phyloP scores from a whole-genome alignment of 1,139 yeast genomes.

The Nakaseomyces nivariensis region DNA sequence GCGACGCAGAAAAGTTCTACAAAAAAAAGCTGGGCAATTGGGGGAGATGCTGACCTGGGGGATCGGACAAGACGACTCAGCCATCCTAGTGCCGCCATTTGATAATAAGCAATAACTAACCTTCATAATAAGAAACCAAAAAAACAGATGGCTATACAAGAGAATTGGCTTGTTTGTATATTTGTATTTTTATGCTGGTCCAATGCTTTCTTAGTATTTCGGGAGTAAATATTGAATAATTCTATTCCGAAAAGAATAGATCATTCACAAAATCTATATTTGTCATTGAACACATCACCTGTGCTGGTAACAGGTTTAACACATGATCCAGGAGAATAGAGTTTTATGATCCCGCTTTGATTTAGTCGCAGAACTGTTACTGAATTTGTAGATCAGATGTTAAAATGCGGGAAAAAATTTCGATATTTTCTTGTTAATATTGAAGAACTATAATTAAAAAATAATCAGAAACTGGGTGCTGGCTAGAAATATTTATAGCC shows the following conservation, averaged over 20 bases:
- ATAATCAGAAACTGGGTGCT: not conserved
- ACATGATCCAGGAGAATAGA: not conserved
- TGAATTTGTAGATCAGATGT: no score
- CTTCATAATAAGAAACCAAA: no score
- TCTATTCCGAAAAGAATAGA: not conserved
- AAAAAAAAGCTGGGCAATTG: not conserved
- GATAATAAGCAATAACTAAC: not conserved
- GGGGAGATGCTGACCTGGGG: not conserved
- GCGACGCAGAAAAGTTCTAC: not conserved
- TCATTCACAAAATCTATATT: not conserved
- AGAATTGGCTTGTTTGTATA: no score
- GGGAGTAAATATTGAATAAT: no score
- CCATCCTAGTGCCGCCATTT: not conserved
- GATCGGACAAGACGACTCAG: not conserved
- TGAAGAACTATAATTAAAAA: not conserved
- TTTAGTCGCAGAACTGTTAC: no score
- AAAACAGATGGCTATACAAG: not conserved
- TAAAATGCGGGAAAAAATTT: no score
- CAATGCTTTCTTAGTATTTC: no score
- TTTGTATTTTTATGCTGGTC: no score
- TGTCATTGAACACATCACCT: not conserved
- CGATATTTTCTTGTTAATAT: no score
- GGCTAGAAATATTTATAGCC: not conserved
- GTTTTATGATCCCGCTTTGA: not conserved
- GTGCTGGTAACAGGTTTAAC: not conserved